Evolutionary conservation across 2,329 filamentous ascomycete species (phyloP).

Genomic region (Alternaria gansuensis): DNA sequence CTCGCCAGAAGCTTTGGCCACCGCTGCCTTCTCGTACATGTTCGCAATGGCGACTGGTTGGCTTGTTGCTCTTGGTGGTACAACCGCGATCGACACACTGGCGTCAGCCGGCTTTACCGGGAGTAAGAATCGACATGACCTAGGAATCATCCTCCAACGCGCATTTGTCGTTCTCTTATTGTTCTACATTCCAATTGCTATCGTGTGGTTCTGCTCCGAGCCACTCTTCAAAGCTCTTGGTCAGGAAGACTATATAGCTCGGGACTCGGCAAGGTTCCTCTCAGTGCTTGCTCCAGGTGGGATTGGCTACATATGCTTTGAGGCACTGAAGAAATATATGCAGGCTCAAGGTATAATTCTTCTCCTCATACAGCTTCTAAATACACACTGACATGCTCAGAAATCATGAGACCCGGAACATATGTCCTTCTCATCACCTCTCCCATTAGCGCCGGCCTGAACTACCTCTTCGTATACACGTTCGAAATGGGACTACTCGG

Average conservation of each 20-base stretch:
- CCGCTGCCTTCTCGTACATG: slow-evolving; percentile 90
- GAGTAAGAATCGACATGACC: slow-evolving; percentile 77
- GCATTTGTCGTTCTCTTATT: slow-evolving; percentile 74
- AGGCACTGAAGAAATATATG: slow-evolving; percentile 73
- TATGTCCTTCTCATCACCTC: slow-evolving; percentile 70
- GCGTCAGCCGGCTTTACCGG: slow-evolving; percentile 85
- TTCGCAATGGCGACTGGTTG: slow-evolving; percentile 90
- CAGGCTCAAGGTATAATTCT: slow-evolving; percentile 62
- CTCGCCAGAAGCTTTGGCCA: slow-evolving; percentile 80
- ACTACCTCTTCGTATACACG: slow-evolving; percentile 76
- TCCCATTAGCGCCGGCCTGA: slow-evolving; percentile 66
- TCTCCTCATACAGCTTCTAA: no score
- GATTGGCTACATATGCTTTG: slow-evolving; percentile 87
- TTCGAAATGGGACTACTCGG: slow-evolving; percentile 77
- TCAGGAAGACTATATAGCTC: slow-evolving; percentile 79
- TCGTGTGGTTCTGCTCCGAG: slow-evolving; percentile 79
- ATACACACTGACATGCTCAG: slow-evolving; percentile 46
- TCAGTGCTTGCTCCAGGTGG: slow-evolving; percentile 80
- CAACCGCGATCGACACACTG: slow-evolving; percentile 84
- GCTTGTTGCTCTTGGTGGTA: slow-evolving; percentile 85
- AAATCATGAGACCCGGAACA: slow-evolving; percentile 71
- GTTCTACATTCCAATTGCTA: slow-evolving; percentile 76
- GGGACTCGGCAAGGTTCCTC: slow-evolving; percentile 76
- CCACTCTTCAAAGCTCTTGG: slow-evolving; percentile 77
- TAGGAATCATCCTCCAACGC: slow-evolving; percentile 81